Evolutionary conservation across 2,329 filamentous ascomycete genomes (phyloP), one percentile per base, ranked within the genome.

Genomic region (Colletotrichum sp.): DNA sequence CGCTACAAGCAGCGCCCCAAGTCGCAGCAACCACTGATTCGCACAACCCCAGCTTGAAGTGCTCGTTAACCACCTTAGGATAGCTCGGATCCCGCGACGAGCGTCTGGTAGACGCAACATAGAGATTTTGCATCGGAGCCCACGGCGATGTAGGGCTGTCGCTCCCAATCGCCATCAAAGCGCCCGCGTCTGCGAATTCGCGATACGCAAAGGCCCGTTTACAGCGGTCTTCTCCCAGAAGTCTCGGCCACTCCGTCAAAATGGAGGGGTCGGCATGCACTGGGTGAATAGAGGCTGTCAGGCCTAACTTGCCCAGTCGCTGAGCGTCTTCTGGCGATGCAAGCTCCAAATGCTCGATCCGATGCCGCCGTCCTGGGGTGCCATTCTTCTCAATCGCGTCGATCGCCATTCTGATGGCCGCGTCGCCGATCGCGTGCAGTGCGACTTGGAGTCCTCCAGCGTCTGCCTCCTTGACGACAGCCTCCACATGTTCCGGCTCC

Each of bases 291-390:
- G 89, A 91, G 0, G 90, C 90, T 1, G 90, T 92, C 82, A 94
- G 92, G 65, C 92, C 91, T 6, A 92, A 83, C 28, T 84, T 80
- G 8, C 91, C 92, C 1, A 94, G 87, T 2, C 92, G 85, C 3
- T 80, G 84, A 1, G 90, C 92, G 78, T 93, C 92, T 72, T 86
- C 85, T 0, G 86, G 85, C 0, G 87, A 87, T 0, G 91, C 86
- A 34, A 94, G 86, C 81, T 94, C 92, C 5, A 94, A 84, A 80
- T 94, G 92, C 82, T 94, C 92, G 78, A 94, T 91, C 18, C 92
- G 88, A 67, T 92, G 92, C 4, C 92, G 87, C 9, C 88, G 87
- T 1, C 85, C 86, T 0, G 87, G 85, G 76, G 83, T 84, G 0
- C 83, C 86, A 66, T 83, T 85, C 75, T 79, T 82, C 24, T 83